Evolutionary conservation across 345 rosid species (phyloP), one percentile per base, ranked within the genome.

Genomic region (Gossypium ekmanianum): DNA sequence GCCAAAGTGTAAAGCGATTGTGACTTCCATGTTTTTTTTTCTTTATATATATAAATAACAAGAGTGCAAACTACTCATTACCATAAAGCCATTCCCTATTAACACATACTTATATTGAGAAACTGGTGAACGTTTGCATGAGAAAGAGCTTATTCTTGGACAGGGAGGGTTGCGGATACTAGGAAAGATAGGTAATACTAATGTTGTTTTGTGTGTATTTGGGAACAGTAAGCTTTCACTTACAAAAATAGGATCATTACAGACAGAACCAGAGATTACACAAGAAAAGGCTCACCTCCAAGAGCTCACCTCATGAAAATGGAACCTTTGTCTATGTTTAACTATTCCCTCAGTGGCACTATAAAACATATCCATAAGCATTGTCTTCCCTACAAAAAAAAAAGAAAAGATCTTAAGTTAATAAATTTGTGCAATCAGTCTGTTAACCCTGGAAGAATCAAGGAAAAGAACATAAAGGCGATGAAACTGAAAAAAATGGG

Each of bases 331-430:
- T 66, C 94, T 72, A 80, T 89, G 97, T 79, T 86, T 89, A 6
- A 88, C 83, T 65, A 91, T 76, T 72, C 92, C 93, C 70, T 85
- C 84, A 58, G 92, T 89, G 44, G 89, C 84, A 24, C 88, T 81
- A 79, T 92, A 92, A 86, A 94, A 94, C 98, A 94, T 91, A 82
- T 92, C 98, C 98, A 94, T 92, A 59, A 94, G 80, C 97, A 94
- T 94, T 50, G 98, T 94, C 92, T 94, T 92, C 63, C 98, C 98
- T 94, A 72, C 79, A 87, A 2, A 55, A 18, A 34, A 34, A 54
- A 43, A 24, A 22, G 29, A 54, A 47, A 29, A 22, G 41, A 48
- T 65, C 75, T 56, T 62, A 61, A 56, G 61, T 51, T 58, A 75
- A 61, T 64, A 54, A 26, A 54, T 54, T 2, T 39, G 20, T 34